A percentile compares a stretch with the other conserved stretches of the same genome.
Evolutionary conservation across 1,284 basidiomycete genomes (phyloP).

Genomic region (Psilocybe mexicana): DNA sequence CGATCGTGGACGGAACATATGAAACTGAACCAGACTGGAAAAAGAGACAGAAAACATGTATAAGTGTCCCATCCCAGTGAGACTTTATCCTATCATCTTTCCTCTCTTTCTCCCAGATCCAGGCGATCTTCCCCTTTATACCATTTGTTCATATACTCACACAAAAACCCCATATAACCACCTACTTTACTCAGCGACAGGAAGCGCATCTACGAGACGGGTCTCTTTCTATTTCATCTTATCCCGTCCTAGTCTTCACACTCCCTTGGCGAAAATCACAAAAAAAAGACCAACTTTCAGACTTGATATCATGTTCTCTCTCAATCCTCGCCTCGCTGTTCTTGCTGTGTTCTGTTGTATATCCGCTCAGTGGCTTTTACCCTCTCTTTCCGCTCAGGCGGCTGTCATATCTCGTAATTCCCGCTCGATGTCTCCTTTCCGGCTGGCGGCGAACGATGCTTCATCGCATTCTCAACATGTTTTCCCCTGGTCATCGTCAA

Average conservation of each 20-base stretch:
- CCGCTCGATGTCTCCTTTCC: conserved; percentile 4
- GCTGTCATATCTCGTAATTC: conserved; percentile 34
- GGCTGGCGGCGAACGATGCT: conserved; percentile 11
- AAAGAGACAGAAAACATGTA: neutral
- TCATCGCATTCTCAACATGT: conserved; percentile 12
- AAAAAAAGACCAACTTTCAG: neutral
- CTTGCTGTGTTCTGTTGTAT: conserved; percentile 45
- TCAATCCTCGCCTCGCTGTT: conserved; percentile 46
- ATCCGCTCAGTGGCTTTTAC: conserved; percentile 40
- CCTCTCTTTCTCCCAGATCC: conserved; percentile 33
- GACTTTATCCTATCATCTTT: conserved; percentile 22
- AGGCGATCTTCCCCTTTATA: conserved; percentile 32
- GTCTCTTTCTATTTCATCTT: conserved; percentile 21
- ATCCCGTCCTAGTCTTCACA: conserved; percentile 12
- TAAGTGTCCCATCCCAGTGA: conserved; percentile 8
- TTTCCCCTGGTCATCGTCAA: conserved; percentile 13
- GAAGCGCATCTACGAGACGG: conserved; percentile 21
- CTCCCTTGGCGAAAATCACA: conserved; percentile 11
- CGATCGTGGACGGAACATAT: neutral
- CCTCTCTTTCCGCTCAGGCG: conserved; percentile 33
- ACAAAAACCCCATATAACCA: conserved; percentile 5
- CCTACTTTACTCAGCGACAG: conserved; percentile 1
- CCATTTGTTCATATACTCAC: conserved; percentile 3
- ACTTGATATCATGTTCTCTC: conserved; percentile 43
- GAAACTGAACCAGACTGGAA: neutral